Conservation (phyloP, 2,329 filamentous ascomycete genomes). For the Uncinocarpus reesii region DNA sequence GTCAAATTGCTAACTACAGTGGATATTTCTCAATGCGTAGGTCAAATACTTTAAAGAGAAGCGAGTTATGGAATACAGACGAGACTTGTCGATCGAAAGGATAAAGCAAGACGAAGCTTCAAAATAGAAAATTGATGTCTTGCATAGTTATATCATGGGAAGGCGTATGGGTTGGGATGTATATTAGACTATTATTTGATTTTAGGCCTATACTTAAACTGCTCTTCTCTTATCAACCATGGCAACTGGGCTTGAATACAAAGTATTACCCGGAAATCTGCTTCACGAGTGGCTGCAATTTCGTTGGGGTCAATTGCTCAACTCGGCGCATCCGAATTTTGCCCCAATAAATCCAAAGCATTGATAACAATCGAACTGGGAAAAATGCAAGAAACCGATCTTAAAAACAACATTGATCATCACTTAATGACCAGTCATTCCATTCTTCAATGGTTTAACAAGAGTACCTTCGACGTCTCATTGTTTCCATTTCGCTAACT, state of each 20-base stretch:
- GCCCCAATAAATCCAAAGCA: too few species aligned
- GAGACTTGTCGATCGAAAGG: constrained; percentile 65
- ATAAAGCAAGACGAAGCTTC: constrained; percentile 62
- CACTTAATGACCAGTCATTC: neutral
- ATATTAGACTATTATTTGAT: constrained; percentile 2
- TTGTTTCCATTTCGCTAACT: constrained; percentile 39
- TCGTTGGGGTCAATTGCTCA: too few species aligned
- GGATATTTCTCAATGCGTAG: constrained; percentile 36
- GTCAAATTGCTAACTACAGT: constrained; percentile 7
- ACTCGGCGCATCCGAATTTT: too few species aligned
- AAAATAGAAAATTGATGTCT: neutral
- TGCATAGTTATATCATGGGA: constrained; percentile 1
- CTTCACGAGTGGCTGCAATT: too few species aligned
- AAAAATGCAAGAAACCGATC: neutral
- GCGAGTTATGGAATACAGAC: constrained; percentile 82
- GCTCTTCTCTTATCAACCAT: neutral
- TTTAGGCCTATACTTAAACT: neutral
- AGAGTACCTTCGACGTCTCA: neutral
- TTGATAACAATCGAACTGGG: constrained; percentile 11
- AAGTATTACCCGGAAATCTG: neutral
- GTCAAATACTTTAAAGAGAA: constrained; percentile 98
- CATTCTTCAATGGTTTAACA: neutral
- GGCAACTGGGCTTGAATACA: neutral
- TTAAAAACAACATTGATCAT: neutral
- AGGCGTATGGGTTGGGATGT: constrained; percentile 2